phyloP scores from a whole-genome alignment of 495 filamentous ascomycete genomes.

The Melanomma pulvis-pyrius region DNA sequence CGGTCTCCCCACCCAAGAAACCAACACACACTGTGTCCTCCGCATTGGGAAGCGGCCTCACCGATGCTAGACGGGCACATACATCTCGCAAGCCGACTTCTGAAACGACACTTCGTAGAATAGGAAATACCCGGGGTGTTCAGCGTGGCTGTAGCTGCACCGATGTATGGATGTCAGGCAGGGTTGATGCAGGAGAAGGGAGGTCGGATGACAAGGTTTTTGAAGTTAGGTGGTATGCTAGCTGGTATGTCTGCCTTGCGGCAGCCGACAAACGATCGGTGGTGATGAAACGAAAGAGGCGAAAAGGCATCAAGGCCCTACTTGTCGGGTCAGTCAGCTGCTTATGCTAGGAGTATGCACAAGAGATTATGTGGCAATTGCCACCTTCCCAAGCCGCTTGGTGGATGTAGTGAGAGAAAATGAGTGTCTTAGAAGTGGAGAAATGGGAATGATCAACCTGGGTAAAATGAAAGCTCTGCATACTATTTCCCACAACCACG shows the following conservation, averaged over 20 bases:
- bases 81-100: background rate
- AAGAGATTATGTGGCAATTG: background rate
- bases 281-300: conserved; percentile 1
- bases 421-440: background rate
- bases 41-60: background rate
- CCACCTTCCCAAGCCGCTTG: background rate
- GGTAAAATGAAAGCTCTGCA: background rate
- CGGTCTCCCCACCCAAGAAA: no score
- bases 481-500: no score
- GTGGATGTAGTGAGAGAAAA: background rate
- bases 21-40: no score
- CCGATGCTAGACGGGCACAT: background rate
- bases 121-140: background rate
- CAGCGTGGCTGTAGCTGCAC: background rate
- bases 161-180: background rate
- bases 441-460: background rate
- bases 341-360: background rate
- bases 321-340: background rate
- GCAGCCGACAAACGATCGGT: background rate
- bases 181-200: background rate
- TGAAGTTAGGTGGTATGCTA: background rate
- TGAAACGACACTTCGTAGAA: conserved; percentile 6
- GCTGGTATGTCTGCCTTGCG: conserved; percentile 6
- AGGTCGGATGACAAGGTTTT: background rate
- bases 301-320: background rate